Conservation (phyloP, 805 yeast species). For the Jamesozyma hellenica region DNA sequence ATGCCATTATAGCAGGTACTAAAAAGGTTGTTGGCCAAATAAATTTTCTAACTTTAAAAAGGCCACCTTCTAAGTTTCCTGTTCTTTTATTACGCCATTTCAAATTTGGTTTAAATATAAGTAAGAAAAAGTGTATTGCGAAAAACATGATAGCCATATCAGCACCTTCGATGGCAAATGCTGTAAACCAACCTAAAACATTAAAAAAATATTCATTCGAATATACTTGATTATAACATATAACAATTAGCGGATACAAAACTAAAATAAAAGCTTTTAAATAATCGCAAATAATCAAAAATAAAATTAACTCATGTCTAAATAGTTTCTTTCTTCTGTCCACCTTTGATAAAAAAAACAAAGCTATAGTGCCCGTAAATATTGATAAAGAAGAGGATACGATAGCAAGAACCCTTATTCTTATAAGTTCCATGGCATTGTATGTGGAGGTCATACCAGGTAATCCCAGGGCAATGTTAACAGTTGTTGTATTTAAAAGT, state of each 20-base stretch:
- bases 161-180: constrained; percentile 73
- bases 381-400: constrained; percentile 42
- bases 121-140: constrained; percentile 70
- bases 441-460: constrained; percentile 29
- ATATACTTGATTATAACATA: constrained; percentile 36
- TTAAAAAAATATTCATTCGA: constrained; percentile 44
- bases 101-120: constrained; percentile 56
- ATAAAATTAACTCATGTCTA: constrained; percentile 59
- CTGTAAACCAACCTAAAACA: constrained; percentile 72
- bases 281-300: constrained; percentile 62
- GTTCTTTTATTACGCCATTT: constrained; percentile 32
- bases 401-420: constrained; percentile 36
- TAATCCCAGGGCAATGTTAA: constrained; percentile 24
- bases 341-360: constrained; percentile 51
- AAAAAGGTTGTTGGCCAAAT: constrained; percentile 51
- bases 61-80: constrained; percentile 60
- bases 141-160: constrained; percentile 74
- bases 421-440: constrained; percentile 8
- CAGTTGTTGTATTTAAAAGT: constrained; percentile 22
- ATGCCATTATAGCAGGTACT: constrained; percentile 58
- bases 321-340: constrained; percentile 55
- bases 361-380: constrained; percentile 44
- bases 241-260: constrained; percentile 55
- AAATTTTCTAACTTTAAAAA: constrained; percentile 45
- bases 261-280: constrained; percentile 60